Percentiles rank a stretch among this genome's conserved stretches.
phyloP scores from a whole-genome alignment of 495 filamentous ascomycete genomes.

The Cercophora samala region DNA sequence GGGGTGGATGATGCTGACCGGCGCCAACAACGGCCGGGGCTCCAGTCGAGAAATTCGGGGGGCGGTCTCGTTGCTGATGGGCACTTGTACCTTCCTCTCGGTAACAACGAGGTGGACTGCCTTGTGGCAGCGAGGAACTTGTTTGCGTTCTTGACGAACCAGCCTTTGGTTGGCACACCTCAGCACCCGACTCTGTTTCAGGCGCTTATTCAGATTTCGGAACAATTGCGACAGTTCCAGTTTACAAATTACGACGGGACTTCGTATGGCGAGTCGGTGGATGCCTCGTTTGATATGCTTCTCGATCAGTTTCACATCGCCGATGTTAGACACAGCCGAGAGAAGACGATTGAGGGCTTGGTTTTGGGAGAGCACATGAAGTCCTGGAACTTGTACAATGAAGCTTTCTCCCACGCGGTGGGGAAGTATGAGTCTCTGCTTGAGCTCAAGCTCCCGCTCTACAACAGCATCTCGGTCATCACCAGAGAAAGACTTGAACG shows the following conservation, averaged over 20 bases:
- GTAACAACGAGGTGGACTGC: conserved; percentile 54
- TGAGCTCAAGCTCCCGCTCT: conserved; percentile 64
- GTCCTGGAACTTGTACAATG: conserved; percentile 77
- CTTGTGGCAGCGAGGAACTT: conserved; percentile 81
- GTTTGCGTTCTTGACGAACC: conserved; percentile 81
- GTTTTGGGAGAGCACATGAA: conserved; percentile 83
- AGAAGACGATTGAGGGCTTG: conserved; percentile 87
- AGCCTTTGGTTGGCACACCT: conserved; percentile 75
- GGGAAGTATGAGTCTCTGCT: conserved; percentile 79
- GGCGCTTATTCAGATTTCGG: conserved; percentile 69
- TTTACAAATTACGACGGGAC: conserved; percentile 80
- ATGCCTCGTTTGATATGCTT: conserved; percentile 70
- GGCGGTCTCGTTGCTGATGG: conserved; percentile 42
- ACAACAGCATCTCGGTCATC: conserved; percentile 59
- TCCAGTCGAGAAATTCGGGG: conserved; percentile 14
- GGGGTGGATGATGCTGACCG: conserved; percentile 44
- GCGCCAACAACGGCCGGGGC: conserved; percentile 36
- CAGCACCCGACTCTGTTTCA: conserved; percentile 64
- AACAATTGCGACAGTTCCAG: conserved; percentile 65
- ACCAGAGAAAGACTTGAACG: conserved; percentile 79
- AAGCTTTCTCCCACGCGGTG: conserved; percentile 89
- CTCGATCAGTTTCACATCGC: conserved; percentile 71
- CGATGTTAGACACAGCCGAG: conserved; percentile 77
- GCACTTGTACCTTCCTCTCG: conserved; percentile 65
- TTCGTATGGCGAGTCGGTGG: conserved; percentile 74